Base-by-base conservation (phyloP, 2,329 filamentous ascomycete genomes). In the Hypoxylon sp. region DNA sequence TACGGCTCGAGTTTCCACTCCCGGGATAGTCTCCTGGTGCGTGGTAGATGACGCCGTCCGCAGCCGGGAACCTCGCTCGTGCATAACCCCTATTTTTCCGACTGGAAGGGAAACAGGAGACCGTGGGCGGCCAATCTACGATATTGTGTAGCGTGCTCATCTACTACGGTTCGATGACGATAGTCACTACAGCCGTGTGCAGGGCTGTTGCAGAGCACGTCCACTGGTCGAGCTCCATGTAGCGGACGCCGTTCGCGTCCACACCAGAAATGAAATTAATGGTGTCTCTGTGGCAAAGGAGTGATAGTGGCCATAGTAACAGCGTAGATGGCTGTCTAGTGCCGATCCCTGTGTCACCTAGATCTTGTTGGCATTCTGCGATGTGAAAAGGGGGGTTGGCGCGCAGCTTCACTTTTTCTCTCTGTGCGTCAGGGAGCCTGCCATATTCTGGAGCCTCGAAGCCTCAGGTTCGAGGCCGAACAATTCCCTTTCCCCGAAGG, bases 211-310 rank as follows among this genome's bases (percentile, higher is more conserved):
- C 75, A 81, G 81, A 84, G 68, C 81, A 84, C 2, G 78, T 64
- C 77, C 79, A 80, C 68, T 83, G 79, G 3, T 72, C 71, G 7
- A 70, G 68, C n/a, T 78, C 71, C 75, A 81, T 80, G 61, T 83
- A 76, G 21, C 80, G 75, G 3, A 83, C 72, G 62, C 83, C 81
- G 45, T 69, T 71, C 3, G 79, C 80, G 66, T 83, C 83, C 79
- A 83, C 83, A 50, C 81, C 81, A 61, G 83, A 71, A 48, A 76
- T 73, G 48, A 72, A 73, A 3, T 70, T 69, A 20, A 75, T 68
- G 42, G 69, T 66, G 24, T n/a, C 69, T 68, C n/a, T 71, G 65
- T 67, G 75, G 75, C 10, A 77, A 59, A 60, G 77, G 77, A 17
- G 78, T 67, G 10, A 76, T 68, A 1, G 75, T 77, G 5, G 77